phyloP scores from a whole-genome alignment of 305 asterid species.

The Fraxinus paxiana region DNA sequence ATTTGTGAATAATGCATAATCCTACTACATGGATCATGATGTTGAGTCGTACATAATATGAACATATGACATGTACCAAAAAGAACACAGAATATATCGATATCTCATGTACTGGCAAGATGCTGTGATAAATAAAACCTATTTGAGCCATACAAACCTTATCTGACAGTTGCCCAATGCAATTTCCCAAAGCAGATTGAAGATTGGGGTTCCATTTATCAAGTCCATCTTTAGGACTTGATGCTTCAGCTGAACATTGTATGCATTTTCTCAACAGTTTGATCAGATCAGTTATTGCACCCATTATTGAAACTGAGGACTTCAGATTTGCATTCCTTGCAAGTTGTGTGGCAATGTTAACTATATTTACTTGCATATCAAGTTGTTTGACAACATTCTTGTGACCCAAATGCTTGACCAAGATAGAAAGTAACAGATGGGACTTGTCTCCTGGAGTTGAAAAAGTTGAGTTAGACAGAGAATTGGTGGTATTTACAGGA shows the following conservation, averaged over 20 bases:
- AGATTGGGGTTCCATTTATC: constrained; percentile 30
- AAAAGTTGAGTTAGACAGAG: neutral
- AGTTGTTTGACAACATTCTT: constrained; percentile 38
- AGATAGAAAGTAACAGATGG: constrained; percentile 39
- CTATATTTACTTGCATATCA: constrained; percentile 36
- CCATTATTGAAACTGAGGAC: constrained; percentile 33
- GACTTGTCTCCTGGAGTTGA: constrained; percentile 39
- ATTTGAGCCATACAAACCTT: constrained; percentile 34
- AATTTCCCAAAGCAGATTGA: constrained; percentile 43
- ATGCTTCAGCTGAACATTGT: constrained; percentile 32
- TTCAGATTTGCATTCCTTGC: constrained; percentile 36
- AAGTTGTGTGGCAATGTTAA: constrained; percentile 32
- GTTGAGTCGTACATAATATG: neutral
- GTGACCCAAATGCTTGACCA: constrained; percentile 53
- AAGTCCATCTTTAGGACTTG: constrained; percentile 26
- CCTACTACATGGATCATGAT: neutral
- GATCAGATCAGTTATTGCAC: constrained; percentile 45
- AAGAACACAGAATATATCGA: neutral
- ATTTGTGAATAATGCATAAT: neutral
- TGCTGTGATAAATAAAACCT: constrained; percentile 3
- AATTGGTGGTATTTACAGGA: constrained; percentile 4
- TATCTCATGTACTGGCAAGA: neutral
- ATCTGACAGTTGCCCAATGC: constrained; percentile 37
- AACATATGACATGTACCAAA: neutral
- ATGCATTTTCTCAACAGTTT: constrained; percentile 41